Evolutionary conservation across 2,329 filamentous ascomycete genomes (phyloP).

Genomic region (Trichoderma asperellum): DNA sequence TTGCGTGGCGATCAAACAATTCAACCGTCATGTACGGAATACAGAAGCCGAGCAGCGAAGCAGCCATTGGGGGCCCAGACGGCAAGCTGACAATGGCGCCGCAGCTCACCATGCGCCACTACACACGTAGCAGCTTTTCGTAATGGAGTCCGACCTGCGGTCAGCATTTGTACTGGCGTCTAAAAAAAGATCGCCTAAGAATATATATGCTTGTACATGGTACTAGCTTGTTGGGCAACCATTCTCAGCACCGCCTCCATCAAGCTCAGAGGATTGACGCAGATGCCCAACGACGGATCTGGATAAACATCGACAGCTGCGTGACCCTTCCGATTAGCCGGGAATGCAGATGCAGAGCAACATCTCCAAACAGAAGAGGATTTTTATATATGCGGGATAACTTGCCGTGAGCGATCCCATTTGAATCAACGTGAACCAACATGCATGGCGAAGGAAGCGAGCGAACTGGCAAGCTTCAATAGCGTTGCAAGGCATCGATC

Average conservation of each 20-base stretch:
- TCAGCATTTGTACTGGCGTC: conserved; percentile 17
- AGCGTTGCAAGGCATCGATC: not conserved
- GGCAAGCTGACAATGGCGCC: conserved; percentile 15
- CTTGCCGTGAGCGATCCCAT: not conserved
- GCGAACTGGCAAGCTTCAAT: not conserved
- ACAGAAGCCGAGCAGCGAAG: not conserved
- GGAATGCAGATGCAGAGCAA: not conserved
- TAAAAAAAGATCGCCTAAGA: conserved; percentile 15
- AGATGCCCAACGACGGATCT: conserved; percentile 11
- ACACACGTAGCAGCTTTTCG: conserved; percentile 1
- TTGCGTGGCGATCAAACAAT: conserved; percentile 1
- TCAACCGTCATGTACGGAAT: not conserved
- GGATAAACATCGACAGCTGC: not conserved
- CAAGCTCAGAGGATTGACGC: not conserved
- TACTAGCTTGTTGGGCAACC: conserved; percentile 3
- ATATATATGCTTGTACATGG: not conserved
- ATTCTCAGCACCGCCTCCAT: conserved; percentile 13
- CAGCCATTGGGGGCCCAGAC: not conserved
- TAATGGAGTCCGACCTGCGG: conserved; percentile 8
- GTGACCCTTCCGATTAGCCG: not conserved
- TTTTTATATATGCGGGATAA: not conserved
- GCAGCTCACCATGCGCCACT: conserved; percentile 8
- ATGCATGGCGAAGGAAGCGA: not conserved
- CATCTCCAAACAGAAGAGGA: not conserved
- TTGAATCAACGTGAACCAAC: not conserved